phyloP scores from a whole-genome alignment of 352 stramenopile genomes.

The Peronospora destructor region DNA sequence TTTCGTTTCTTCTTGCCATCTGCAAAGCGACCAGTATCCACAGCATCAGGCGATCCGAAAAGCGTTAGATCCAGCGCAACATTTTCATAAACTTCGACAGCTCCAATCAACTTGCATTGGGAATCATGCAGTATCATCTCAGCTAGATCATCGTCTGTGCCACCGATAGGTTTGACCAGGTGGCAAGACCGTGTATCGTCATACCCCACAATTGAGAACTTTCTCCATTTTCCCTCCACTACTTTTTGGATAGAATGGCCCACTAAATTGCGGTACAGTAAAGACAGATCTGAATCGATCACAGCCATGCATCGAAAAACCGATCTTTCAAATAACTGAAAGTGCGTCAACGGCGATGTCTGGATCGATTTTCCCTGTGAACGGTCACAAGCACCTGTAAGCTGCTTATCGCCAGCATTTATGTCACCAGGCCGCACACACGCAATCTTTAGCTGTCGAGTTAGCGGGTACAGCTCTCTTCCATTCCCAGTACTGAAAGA shows the following conservation, averaged over 20 bases:
- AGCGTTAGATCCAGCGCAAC: slow-evolving; percentile 39
- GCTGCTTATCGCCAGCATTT: slow-evolving; percentile 7
- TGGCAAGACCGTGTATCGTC: slow-evolving; percentile 50
- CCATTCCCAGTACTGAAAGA: slow-evolving; percentile 61
- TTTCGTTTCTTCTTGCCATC: slow-evolving; percentile 56
- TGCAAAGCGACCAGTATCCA: slow-evolving; percentile 1
- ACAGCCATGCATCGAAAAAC: slow-evolving; percentile 59
- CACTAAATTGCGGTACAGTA: slow-evolving; percentile 62
- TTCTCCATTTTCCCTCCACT: slow-evolving; percentile 76
- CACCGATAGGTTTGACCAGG: slow-evolving; percentile 48
- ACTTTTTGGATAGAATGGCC: slow-evolving; percentile 68
- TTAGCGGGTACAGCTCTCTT: slow-evolving; percentile 70
- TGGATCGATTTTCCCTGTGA: slow-evolving; percentile 42
- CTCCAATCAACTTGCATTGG: slow-evolving; percentile 52
- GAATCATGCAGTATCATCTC: slow-evolving; percentile 78
- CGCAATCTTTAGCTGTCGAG: slow-evolving; percentile 57
- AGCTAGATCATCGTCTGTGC: slow-evolving; percentile 30
- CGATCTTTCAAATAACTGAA: slow-evolving; percentile 83
- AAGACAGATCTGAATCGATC: slow-evolving; percentile 39
- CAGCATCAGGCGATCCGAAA: slow-evolving; percentile 35
- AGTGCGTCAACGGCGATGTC: slow-evolving; percentile 69
- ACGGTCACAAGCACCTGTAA: slow-evolving; percentile 4
- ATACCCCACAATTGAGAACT: slow-evolving; percentile 64
- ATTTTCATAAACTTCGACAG: slow-evolving; percentile 43
- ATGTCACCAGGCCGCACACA: slow-evolving; percentile 29